These are phyloP conservation scores for Ambrosia artemisiifolia DNA, from an alignment of 129 eudicot genomes.

Conservation along the genomic window DNA sequence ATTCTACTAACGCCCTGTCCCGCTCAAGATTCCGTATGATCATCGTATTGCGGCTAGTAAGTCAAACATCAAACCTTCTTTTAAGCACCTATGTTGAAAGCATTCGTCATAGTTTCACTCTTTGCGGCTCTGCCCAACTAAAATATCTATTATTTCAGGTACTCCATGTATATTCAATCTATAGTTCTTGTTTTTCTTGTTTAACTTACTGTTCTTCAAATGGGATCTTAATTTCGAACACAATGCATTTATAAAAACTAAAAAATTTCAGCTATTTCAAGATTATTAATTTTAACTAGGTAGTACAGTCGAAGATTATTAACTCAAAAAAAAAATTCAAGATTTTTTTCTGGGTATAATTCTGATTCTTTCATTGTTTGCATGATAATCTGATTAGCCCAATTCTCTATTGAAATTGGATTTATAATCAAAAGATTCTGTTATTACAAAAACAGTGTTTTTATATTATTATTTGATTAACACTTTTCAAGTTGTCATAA, in stretches of 20 bases:
- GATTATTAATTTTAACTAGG: too few relatives aligned
- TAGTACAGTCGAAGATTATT: too few relatives aligned
- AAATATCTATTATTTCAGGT: conserved; percentile 22
- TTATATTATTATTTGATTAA: not conserved
- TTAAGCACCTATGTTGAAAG: not conserved
- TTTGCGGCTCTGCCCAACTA: not conserved
- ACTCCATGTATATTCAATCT: conserved; percentile 4
- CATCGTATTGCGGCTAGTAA: not conserved
- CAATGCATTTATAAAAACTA: not conserved
- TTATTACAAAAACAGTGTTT: not conserved
- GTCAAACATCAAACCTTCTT: not conserved
- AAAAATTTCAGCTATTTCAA: not conserved
- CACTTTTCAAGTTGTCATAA: not conserved
- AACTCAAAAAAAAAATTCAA: too few relatives aligned
- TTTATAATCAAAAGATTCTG: not conserved
- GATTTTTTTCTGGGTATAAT: not conserved
- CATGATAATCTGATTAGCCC: not conserved
- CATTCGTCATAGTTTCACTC: not conserved
- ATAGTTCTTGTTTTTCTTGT: conserved; percentile 14
- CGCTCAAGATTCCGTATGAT: too few relatives aligned
- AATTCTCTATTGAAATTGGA: not conserved
- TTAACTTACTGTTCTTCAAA: conserved; percentile 7
- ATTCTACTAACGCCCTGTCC: too few relatives aligned
- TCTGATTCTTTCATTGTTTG: not conserved
- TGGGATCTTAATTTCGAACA: conserved; percentile 1